Evolutionary conservation across 129 eudicot genomes (phyloP).

Genomic region (Escallonia rubra): DNA sequence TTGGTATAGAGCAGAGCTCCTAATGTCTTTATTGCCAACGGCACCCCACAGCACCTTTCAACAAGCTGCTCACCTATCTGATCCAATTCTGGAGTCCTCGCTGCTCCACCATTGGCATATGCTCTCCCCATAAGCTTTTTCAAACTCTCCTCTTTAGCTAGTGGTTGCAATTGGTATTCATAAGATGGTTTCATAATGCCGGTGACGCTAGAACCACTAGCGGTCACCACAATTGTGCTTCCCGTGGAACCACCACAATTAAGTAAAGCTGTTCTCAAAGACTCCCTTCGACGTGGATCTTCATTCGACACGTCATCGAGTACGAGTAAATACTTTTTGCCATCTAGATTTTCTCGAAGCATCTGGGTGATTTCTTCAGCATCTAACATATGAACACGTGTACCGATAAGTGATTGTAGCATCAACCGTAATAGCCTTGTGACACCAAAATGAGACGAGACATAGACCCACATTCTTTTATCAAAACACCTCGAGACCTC

Average conservation of each 20-base stretch:
- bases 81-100: not conserved
- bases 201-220: too few relatives aligned
- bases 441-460: conserved; percentile 1
- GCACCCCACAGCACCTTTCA: conserved; percentile 9
- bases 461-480: conserved; percentile 11
- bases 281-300: too few relatives aligned
- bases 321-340: conserved; percentile 7
- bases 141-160: too few relatives aligned
- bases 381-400: not conserved
- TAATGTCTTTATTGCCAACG: conserved; percentile 5
- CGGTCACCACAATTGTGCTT: too few relatives aligned
- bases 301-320: not conserved
- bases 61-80: not conserved
- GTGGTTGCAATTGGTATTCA: too few relatives aligned
- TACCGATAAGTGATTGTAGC: not conserved
- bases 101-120: not conserved
- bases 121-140: not conserved
- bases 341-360: not conserved
- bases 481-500: not conserved
- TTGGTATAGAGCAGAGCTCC: conserved; percentile 5
- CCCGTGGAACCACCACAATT: too few relatives aligned
- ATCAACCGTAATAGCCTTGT: not conserved
- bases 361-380: not conserved
- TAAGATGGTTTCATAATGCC: too few relatives aligned
- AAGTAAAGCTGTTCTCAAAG: too few relatives aligned